A percentile compares a stretch with the other conserved stretches of the same genome.
Evolutionary conservation across 2,329 filamentous ascomycete species (phyloP).

Genomic region (Lachnellula suecica): DNA sequence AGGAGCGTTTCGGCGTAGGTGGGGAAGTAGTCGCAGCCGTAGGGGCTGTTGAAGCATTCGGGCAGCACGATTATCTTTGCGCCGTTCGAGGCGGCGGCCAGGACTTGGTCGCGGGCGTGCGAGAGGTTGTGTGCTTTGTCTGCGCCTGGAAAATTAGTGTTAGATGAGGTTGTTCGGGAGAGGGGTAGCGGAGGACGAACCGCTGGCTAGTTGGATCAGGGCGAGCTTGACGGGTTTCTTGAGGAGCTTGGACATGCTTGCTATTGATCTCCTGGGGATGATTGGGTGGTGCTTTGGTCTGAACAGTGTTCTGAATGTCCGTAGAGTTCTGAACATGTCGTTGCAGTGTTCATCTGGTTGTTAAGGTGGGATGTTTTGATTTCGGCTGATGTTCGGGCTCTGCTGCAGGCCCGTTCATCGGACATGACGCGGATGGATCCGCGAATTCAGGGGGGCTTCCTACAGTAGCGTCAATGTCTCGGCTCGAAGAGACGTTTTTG

Average conservation of each 20-base stretch:
- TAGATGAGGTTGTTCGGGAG: slow-evolving; percentile 12
- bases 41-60: slow-evolving; percentile 99
- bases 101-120: slow-evolving; percentile 78
- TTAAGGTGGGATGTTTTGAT: slow-evolving; percentile 4
- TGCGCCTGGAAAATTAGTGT: slow-evolving; percentile 46
- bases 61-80: slow-evolving; percentile 88
- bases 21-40: slow-evolving; percentile 88
- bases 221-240: slow-evolving; percentile 78
- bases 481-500: no score
- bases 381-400: not conserved
- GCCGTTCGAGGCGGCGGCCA: slow-evolving; percentile 73
- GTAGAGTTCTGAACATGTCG: slow-evolving; percentile 14
- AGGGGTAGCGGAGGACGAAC: slow-evolving; percentile 35
- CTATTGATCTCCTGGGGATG: slow-evolving; percentile 10
- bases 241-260: slow-evolving; percentile 48
- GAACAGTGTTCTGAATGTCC: slow-evolving; percentile 13
- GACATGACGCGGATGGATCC: not conserved
- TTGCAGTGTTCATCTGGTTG: not conserved
- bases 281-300: slow-evolving; percentile 1
- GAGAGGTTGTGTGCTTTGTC: slow-evolving; percentile 85
- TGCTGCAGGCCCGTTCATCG: not conserved
- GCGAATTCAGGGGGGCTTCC: not conserved
- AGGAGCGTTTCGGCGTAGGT: slow-evolving; percentile 87
- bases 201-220: slow-evolving; percentile 77
- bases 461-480: not conserved